These are phyloP conservation scores for Fraxinus anomala DNA, from an alignment of 257 asterid genomes.

Conservation along the genomic window DNA sequence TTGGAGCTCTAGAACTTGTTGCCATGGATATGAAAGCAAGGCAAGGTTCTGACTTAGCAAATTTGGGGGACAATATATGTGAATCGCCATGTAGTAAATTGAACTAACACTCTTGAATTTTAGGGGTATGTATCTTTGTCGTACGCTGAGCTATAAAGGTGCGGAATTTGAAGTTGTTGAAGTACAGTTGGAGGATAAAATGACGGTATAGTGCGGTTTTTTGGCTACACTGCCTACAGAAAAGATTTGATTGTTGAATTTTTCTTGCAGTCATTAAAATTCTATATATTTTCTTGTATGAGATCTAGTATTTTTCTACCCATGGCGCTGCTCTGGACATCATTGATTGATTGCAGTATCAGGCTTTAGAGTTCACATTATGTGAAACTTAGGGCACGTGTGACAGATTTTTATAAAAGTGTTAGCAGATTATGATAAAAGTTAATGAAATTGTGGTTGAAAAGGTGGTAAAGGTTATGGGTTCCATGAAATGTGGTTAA, in stretches of 20 bases:
- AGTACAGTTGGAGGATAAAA: conserved; percentile 73
- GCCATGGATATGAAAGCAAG: conserved; percentile 99
- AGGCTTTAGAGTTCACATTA: neutral
- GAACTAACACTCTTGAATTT: conserved; percentile 26
- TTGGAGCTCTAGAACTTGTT: conserved; percentile 99
- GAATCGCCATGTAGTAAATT: conserved; percentile 24
- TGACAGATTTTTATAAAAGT: no score
- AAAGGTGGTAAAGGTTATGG: no score
- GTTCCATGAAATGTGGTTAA: no score
- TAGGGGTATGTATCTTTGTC: conserved; percentile 99
- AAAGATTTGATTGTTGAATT: conserved; percentile 1
- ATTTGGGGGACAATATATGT: conserved; percentile 23
- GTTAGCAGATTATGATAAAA: no score
- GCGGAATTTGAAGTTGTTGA: conserved; percentile 97
- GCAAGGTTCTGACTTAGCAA: conserved; percentile 60
- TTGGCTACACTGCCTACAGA: conserved; percentile 23
- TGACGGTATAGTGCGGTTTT: conserved; percentile 60
- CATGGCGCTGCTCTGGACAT: conserved; percentile 9
- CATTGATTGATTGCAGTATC: neutral
- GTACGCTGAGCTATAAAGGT: conserved; percentile 95
- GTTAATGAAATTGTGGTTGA: no score
- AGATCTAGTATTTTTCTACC: conserved; percentile 1
- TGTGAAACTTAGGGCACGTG: conserved; percentile 1
- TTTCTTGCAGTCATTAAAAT: neutral
- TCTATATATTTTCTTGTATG: conserved; percentile 4